Evolutionary conservation across 208 protist genomes (phyloP), one percentile per base, ranked within the genome.

Genomic region (Leptomonas seymouri): DNA sequence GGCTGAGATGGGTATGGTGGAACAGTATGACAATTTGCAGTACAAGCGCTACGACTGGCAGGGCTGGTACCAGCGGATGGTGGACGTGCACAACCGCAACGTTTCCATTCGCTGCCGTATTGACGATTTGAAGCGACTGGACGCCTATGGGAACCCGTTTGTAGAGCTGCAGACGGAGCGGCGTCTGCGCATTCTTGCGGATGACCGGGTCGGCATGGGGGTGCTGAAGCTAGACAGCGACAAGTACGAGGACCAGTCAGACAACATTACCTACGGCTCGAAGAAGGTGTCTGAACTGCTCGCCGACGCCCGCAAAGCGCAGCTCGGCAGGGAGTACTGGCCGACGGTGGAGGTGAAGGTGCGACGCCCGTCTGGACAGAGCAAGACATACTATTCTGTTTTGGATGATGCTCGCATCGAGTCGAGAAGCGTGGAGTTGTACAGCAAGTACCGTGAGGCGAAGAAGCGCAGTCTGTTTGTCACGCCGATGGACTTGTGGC

Each of bases 21-120:
- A 96, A 74, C 86, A 94, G 64, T 94, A 90, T 74, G 85, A 96
- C 78, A 96, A 96, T 67, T 58, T 96, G 48, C 87, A 92, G 64
- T 95, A 94, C 80, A 97, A 97, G 75, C 82, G 87, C 11, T 97
- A 94, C 74, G 92, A 97, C 70, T 94, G 89, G 87, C 89, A 94
- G 56, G 92, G 92, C 28, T 94, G 92, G 87, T 94, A 94, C 60
- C 92, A 97, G 69, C 89, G 92, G 60, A 94, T 94, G 87, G 71
- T 89, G 16, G 92, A 97, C 67, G 67, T 97, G 39, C 92, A 97
- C 75, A 95, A 95, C 74, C 89, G 92, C 45, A 97, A 97, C 73
- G 87, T 97, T 14, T 93, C 86, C 6, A 66, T 97, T 12, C 82
- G 87, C 16, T 93, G 86, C 78, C 87, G 87, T 23, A 72, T 97